Percentiles rank a stretch among this genome's conserved stretches.
Evolutionary conservation across 2,329 filamentous ascomycete species (phyloP).

Genomic region (Penicillium nordicum): DNA sequence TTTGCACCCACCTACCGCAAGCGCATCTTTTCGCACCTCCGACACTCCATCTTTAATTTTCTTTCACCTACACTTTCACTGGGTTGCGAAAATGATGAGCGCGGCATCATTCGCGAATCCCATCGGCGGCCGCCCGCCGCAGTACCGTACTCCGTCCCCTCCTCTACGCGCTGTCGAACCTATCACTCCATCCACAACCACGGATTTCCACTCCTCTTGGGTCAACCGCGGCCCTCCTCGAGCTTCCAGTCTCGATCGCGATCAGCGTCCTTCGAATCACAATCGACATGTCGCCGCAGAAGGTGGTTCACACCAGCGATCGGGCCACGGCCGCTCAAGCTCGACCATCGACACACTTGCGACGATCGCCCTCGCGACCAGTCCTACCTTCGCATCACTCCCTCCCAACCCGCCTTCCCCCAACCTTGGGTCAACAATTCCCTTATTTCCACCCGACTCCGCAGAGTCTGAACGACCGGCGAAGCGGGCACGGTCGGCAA

Average conservation of each 20-base stretch:
- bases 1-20: slow-evolving; percentile 40
- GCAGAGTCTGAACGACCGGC: slow-evolving; percentile 48
- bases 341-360: slow-evolving; percentile 50
- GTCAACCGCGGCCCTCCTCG: slow-evolving; percentile 27
- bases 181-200: slow-evolving; percentile 39
- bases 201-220: slow-evolving; percentile 31
- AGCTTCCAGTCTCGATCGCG: slow-evolving; percentile 25
- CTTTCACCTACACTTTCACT: slow-evolving; percentile 3
- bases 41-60: slow-evolving; percentile 15
- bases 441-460: slow-evolving; percentile 31
- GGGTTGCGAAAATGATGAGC: slow-evolving; percentile 35
- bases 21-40: slow-evolving; percentile 27
- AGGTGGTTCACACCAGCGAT: slow-evolving; percentile 26
- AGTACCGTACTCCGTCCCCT: slow-evolving; percentile 48
- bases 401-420: slow-evolving; percentile 32
- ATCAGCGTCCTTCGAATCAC: slow-evolving; percentile 21
- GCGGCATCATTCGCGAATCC: slow-evolving; percentile 39
- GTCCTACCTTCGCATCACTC: slow-evolving; percentile 42
- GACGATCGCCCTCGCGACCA: slow-evolving; percentile 50
- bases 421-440: slow-evolving; percentile 21
- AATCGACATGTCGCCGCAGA: slow-evolving; percentile 21
- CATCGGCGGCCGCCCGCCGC: slow-evolving; percentile 37
- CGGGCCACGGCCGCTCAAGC: slow-evolving; percentile 44
- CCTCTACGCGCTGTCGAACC: slow-evolving; percentile 47
- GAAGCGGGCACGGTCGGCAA: slow-evolving; percentile 60